Evolutionary conservation across 257 asterid genomes (phyloP), one percentile per base, ranked within the genome.

Genomic region (Nicotiana undulata): DNA sequence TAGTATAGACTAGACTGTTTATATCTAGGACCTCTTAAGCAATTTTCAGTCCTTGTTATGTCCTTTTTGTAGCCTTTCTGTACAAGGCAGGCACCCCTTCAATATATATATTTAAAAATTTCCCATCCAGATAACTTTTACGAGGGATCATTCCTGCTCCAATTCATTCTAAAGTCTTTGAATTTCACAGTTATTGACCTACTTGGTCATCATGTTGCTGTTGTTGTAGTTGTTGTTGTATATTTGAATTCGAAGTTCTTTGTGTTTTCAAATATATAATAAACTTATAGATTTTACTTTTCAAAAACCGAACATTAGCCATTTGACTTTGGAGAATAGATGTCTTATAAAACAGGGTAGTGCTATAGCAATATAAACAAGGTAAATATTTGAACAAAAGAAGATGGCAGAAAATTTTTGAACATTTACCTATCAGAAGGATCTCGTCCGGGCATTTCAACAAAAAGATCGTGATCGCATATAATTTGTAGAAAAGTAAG

Each of bases 391-490:
- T 58, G 63, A 79, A 82, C 40, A 63, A 70, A 64, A 55, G 75
- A 81, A 10, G 53, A 65, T 4, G n/a, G 52, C 66, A 40, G 80
- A 79, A 65, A 49, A 60, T 13, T 68, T 52, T 76, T 79, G 56
- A 66, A 79, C 79, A 16, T 34, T 66, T 87, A 96, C 99, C 99
- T 90, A 89, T 96, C 99, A 24, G 99, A 96, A 82, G 99, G 99
- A 87, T 96, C 99, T 87, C 98, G 85, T 67, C 99, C 99, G 64
- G 99, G 99, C 99, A 96, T 96, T 89, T 96, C 99, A 87, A 96
- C 98, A 82, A 96, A 96, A 63, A 96, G 98, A 88, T 96, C 99
- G 7, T 96, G 99, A 86, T 96, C 99, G 53, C 99, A 96, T 88
- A 96, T 83, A 81, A 96, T 94, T 86, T 94, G 99, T 86, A 96